phyloP scores from a whole-genome alignment of 2,329 filamentous ascomycete genomes.

The Aspergillus aculeatinus region DNA sequence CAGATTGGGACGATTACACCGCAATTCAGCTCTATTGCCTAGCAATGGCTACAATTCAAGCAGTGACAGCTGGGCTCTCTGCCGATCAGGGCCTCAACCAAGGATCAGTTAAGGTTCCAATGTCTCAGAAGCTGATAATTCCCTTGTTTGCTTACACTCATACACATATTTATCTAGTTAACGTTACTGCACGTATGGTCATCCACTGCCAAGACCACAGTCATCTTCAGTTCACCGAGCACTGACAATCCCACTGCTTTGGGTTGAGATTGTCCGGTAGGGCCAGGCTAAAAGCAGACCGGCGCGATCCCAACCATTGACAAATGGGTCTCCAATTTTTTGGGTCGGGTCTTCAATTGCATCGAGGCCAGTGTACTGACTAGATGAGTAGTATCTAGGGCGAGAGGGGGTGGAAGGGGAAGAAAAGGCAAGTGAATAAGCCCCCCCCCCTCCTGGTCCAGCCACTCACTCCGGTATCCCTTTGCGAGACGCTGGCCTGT shows the following conservation, averaged over 20 bases:
- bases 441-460: not conserved
- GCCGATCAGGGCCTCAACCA: not conserved
- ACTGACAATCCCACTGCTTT: conserved; percentile 3
- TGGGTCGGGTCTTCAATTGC: not conserved
- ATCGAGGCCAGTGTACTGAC: not conserved
- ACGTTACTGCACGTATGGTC: conserved; percentile 7
- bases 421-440: not conserved
- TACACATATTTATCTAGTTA: too few relatives aligned
- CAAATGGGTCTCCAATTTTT: not conserved
- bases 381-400: not conserved
- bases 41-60: not conserved
- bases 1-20: not conserved
- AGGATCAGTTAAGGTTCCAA: not conserved
- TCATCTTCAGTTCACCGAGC: not conserved
- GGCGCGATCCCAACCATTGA: not conserved
- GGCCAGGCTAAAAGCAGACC: not conserved
- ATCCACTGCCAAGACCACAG: conserved; percentile 7
- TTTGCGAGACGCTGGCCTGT: conserved; percentile 6
- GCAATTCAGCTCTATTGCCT: not conserved
- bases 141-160: not conserved
- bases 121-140: not conserved
- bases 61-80: not conserved
- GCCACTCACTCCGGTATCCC: conserved; percentile 2
- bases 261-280: conserved; percentile 4
- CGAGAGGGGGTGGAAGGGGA: not conserved